phyloP scores from a whole-genome alignment of 2,329 filamentous ascomycete species.

The Aspergillus pseudotamarii region DNA sequence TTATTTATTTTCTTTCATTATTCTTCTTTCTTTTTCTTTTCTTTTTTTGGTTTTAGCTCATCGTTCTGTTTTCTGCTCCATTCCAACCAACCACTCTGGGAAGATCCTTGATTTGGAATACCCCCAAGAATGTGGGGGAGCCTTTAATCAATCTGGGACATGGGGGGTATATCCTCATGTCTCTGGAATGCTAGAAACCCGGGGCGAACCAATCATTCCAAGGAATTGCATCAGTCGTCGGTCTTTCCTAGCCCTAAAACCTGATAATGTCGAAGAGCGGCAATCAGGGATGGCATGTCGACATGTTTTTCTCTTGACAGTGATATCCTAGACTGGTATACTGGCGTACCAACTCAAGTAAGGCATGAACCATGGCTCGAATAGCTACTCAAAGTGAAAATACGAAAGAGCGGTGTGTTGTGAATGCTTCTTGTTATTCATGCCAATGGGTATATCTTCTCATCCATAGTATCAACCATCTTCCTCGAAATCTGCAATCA shows the following conservation, averaged over 20 bases:
- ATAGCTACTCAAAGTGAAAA: not conserved
- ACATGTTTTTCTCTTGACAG: not conserved
- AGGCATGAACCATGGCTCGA: not conserved
- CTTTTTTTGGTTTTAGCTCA: not conserved
- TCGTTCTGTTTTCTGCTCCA: not conserved
- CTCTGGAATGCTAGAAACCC: not conserved
- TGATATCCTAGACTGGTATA: not conserved
- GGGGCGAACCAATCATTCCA: not conserved
- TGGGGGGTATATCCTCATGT: not conserved
- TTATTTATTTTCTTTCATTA: not conserved
- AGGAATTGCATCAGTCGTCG: not conserved
- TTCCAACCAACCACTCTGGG: not conserved
- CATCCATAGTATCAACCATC: not conserved
- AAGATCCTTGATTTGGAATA: constrained; percentile 14
- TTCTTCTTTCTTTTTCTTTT: not conserved
- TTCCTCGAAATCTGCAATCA: not conserved
- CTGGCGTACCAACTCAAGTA: not conserved
- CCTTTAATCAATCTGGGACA: constrained; percentile 3
- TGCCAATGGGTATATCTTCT: not conserved
- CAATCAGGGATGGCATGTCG: not conserved
- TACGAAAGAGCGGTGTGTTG: not conserved
- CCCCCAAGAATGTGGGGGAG: constrained; percentile 8
- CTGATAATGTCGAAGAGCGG: not conserved
- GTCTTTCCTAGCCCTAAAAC: not conserved
- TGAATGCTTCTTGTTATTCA: not conserved